Evolutionary conservation across 345 rosid species (phyloP), one percentile per base, ranked within the genome.

Genomic region (Hypericum androsaemum): DNA sequence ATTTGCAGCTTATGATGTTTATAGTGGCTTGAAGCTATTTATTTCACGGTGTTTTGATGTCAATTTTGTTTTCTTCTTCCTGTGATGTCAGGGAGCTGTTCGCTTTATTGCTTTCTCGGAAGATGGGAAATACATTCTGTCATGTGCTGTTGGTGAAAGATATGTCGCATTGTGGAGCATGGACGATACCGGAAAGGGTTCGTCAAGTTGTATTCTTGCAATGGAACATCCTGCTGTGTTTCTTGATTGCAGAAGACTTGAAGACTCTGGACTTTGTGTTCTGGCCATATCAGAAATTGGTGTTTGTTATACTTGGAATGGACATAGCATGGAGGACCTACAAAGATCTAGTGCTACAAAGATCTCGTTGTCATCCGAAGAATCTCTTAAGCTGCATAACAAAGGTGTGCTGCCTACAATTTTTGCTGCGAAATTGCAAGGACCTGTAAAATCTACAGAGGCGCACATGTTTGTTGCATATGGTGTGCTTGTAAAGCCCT

Each of bases 211-310:
- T 74, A 82, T 82, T 57, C 92, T 92, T 67, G 81, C 98, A 44
- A 70, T 92, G 82, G 98, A 88, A 65, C 85, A 92, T 71, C 97
- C 98, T 60, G 88, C 95, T 28, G 82, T 88, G 46, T 83, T 71
- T 10, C 58, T 92, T 55, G 97, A 92, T 64, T 47, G 87, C 69
- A 70, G 57, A 80, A 59, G 76, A 65, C 65, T 74, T 64, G 62
- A 64, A 10, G 77, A 66, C 50, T 41, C 64, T 12, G 82, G 82
- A 39, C 62, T 85, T 7, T 77, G 68, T 53, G 77, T 92, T 53
- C 58, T 88, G 63, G 94, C 97, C 6, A 69, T 92, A 54, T 88
- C 98, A 40, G 97, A 85, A 71, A 63, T 63, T 54, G 97, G 98
- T 52, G 78, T 81, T 64, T 81, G 95, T 69, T 92, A 85, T 66